Percentiles rank a stretch among this genome's conserved stretches.
Conservation (phyloP, 2,329 filamentous ascomycete genomes). For the Sphaceloma murrayae region DNA sequence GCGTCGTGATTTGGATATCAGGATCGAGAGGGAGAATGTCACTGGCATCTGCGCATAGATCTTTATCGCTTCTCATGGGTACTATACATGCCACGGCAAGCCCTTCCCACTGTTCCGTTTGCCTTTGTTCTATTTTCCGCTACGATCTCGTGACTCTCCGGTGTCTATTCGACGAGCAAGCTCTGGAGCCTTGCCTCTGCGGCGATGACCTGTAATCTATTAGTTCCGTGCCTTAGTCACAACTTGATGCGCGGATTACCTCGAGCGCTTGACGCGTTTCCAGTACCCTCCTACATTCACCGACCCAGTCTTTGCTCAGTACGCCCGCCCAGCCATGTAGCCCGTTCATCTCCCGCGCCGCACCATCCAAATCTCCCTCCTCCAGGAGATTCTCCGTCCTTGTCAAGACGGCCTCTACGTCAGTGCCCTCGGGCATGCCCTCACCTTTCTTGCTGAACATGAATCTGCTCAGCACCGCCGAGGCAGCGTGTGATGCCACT, state of each 20-base stretch:
- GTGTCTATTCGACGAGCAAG: constrained; percentile 64
- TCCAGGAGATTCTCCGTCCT: constrained; percentile 84
- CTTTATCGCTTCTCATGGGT: constrained; percentile 3
- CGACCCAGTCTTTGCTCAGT: constrained; percentile 85
- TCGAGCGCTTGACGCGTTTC: constrained; percentile 95
- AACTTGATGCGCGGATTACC: constrained; percentile 47
- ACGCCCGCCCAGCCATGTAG: constrained; percentile 92
- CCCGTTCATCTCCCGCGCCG: constrained; percentile 89
- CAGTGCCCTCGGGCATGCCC: constrained; percentile 68
- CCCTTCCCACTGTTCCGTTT: neutral
- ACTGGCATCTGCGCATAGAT: no score
- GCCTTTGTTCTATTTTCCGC: constrained; percentile 4
- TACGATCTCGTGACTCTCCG: constrained; percentile 1
- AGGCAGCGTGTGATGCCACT: constrained; percentile 86
- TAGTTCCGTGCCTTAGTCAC: constrained; percentile 17
- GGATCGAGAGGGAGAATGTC: neutral
- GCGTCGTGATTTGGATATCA: neutral
- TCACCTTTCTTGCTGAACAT: constrained; percentile 79
- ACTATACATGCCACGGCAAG: constrained; percentile 12
- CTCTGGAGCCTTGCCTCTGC: constrained; percentile 85
- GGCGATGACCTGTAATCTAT: constrained; percentile 60
- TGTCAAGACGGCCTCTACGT: constrained; percentile 88
- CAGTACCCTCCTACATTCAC: constrained; percentile 79
- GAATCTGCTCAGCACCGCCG: constrained; percentile 80
- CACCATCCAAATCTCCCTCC: constrained; percentile 83